Evolutionary conservation across 768 basidiomycete genomes (phyloP), one percentile per base, ranked within the genome.

Genomic region (Gymnopilus dilepis): DNA sequence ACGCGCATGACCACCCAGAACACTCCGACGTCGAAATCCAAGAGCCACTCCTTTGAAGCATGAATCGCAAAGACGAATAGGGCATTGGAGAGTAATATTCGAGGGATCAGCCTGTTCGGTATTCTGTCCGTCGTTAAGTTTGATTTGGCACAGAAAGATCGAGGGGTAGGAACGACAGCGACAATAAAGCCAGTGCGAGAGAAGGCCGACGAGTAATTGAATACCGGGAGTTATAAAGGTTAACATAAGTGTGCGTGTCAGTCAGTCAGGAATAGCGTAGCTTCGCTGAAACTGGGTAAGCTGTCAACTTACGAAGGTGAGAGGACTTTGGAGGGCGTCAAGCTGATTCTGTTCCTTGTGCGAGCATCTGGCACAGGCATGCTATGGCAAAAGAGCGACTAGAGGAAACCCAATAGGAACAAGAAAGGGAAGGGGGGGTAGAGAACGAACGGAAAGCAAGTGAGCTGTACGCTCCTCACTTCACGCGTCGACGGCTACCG

Each of bases 1-100:
- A 91, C 81, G 63, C 90, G 78, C 77, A 92, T 87, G 33, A 89
- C 78, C 13, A 91, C 79, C 92, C 91, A 93, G 69, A 92, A 88
- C 8, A 89, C 83, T 6, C 88, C 87, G 21, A 88, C 83, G 71
- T 91, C 87, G 38, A 82, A 82, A 17, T 84, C 78, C 48, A 93
- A 74, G 6, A 92, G 73, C 77, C 85, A 84, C 67, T 87, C 88
- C 75, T 90, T 91, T 52, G 84, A 80, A 6, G 85, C 81, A 72
- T 86, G 83, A 34, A 89, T 74, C 4, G 87, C 80, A 19, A 87
- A 73, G 33, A 88, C 88, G 60, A 89, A 86, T 50, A 91, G 74
- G 21, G 84, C 73, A 75, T 91, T 88, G 0, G 86, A 85, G 40
- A 88, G 68, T 58, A 88, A 67, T 52, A 91, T 79, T 66, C 80